Evolutionary conservation across 2,329 filamentous ascomycete species (phyloP).

Genomic region (Westerdykella ornata): DNA sequence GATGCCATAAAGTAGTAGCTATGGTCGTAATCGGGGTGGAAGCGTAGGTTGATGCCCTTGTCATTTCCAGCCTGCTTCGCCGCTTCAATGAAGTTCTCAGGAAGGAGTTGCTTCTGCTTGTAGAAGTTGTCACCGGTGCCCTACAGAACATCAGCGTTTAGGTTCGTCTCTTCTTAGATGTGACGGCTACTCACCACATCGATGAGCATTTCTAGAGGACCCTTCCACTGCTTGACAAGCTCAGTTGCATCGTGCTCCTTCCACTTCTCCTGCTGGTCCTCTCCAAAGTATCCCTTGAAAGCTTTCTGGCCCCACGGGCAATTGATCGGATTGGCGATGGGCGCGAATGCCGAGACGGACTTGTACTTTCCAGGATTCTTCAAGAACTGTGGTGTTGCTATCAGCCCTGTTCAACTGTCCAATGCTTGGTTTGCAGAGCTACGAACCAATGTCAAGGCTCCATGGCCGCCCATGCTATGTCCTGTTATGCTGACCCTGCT

Average conservation of each 20-base stretch:
- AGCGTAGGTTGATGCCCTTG: constrained; percentile 67
- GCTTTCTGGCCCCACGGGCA: constrained; percentile 97
- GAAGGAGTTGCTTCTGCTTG: constrained; percentile 84
- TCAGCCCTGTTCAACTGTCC: constrained; percentile 2
- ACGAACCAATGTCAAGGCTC: constrained; percentile 70
- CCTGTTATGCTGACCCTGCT: constrained; percentile 75
- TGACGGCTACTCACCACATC: constrained; percentile 64
- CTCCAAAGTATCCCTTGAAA: constrained; percentile 83
- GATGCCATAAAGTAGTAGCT: constrained; percentile 94
- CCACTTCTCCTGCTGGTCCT: constrained; percentile 66
- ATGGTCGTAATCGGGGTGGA: constrained; percentile 90
- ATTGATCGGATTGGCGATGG: constrained; percentile 76
- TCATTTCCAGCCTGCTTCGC: constrained; percentile 67
- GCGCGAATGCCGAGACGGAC: constrained; percentile 83
- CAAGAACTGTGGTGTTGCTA: constrained; percentile 53
- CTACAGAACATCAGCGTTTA: constrained; percentile 36
- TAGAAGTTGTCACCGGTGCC: constrained; percentile 96
- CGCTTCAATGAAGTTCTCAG: constrained; percentile 82
- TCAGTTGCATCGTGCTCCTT: constrained; percentile 88
- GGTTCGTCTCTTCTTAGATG: background rate
- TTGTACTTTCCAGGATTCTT: constrained; percentile 87
- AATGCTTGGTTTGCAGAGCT: background rate
- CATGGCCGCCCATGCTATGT: constrained; percentile 96
- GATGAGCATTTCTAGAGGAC: constrained; percentile 69
- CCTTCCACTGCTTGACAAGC: constrained; percentile 69